phyloP scores from a whole-genome alignment of 768 basidiomycete species.

The Tricholoma flavovirens region DNA sequence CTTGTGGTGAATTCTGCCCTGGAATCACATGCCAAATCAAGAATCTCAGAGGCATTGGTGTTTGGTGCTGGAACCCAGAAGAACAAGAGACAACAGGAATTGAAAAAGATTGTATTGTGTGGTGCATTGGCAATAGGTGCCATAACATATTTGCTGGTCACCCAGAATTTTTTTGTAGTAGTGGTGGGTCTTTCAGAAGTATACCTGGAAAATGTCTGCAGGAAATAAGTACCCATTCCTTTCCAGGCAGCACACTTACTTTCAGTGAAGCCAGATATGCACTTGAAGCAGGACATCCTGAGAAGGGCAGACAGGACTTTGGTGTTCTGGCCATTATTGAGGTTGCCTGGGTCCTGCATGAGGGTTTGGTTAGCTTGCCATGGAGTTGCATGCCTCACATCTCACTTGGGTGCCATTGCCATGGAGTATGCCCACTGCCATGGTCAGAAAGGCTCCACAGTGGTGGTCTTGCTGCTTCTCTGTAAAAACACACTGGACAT shows the following conservation, averaged over 20 bases:
- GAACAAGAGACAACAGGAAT: too few relatives aligned
- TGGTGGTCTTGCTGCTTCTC: neutral
- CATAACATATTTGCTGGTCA: too few relatives aligned
- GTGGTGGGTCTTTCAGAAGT: neutral
- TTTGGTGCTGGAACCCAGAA: neutral
- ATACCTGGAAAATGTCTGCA: too few relatives aligned
- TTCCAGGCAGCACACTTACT: too few relatives aligned
- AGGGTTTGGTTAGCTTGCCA: neutral
- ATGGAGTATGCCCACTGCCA: neutral
- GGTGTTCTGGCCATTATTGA: neutral
- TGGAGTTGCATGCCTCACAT: neutral
- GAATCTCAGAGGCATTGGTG: neutral
- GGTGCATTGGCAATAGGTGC: too few relatives aligned
- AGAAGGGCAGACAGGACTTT: too few relatives aligned
- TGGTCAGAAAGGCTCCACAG: neutral
- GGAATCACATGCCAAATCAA: neutral
- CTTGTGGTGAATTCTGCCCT: neutral
- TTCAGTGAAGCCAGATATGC: too few relatives aligned
- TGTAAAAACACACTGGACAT: neutral
- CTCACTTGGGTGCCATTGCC: neutral
- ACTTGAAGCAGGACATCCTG: neutral
- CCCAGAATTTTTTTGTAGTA: too few relatives aligned
- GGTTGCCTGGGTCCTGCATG: neutral
- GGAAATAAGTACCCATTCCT: too few relatives aligned
- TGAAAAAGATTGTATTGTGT: neutral